These are phyloP conservation scores for Paxillus involutus DNA, from an alignment of 768 basidiomycete genomes.

Conservation along the genomic window DNA sequence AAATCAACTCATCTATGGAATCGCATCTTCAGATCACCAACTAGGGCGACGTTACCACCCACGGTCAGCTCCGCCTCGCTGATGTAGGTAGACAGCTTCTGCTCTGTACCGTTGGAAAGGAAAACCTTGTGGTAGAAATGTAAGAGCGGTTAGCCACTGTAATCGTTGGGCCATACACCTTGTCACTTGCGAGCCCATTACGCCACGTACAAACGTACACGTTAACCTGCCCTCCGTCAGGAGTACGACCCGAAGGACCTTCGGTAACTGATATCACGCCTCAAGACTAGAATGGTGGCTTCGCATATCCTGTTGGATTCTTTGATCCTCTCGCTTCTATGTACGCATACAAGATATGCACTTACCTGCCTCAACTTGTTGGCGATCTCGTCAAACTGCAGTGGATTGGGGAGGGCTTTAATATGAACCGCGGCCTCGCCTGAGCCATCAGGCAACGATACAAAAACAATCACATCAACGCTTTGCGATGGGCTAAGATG, in stretches of 20 bases:
- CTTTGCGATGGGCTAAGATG: too few relatives aligned
- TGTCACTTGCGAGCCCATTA: not conserved
- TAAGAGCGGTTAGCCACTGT: not conserved
- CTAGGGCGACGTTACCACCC: not conserved
- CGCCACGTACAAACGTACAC: not conserved
- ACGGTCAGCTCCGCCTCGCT: too few relatives aligned
- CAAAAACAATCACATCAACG: too few relatives aligned
- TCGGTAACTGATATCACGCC: not conserved
- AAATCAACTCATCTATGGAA: not conserved
- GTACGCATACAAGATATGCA: not conserved
- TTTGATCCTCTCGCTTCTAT: not conserved
- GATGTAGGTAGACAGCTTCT: not conserved
- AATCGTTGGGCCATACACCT: too few relatives aligned
- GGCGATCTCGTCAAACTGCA: not conserved
- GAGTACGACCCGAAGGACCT: not conserved
- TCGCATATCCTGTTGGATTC: not conserved
- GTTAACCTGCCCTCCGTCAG: not conserved
- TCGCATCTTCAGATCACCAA: not conserved
- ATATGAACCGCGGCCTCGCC: not conserved
- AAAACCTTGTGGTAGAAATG: not conserved
- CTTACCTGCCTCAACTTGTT: not conserved
- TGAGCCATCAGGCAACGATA: too few relatives aligned
- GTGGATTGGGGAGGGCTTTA: not conserved
- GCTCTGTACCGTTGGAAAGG: not conserved
- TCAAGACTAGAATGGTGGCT: not conserved